Evolutionary conservation across 2,329 filamentous ascomycete genomes (phyloP).

Genomic region (Conoideocrella luteorostrata): DNA sequence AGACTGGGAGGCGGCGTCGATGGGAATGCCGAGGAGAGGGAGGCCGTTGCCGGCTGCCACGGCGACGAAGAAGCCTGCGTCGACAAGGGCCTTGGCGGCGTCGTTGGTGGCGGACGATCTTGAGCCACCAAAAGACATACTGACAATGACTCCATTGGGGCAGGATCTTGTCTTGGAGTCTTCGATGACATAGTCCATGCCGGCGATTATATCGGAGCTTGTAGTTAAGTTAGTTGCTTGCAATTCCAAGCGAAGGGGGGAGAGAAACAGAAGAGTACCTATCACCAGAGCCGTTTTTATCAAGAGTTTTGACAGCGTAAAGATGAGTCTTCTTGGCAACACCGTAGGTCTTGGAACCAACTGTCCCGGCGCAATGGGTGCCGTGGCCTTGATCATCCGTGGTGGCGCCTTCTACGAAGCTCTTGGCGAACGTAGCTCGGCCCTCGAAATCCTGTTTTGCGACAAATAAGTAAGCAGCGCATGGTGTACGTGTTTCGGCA

Average conservation of each 20-base stretch:
- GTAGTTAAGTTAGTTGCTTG: too few relatives aligned
- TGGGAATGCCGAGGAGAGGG: not conserved
- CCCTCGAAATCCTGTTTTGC: slow-evolving; percentile 29
- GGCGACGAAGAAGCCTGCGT: slow-evolving; percentile 38
- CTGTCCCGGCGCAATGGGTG: slow-evolving; percentile 12
- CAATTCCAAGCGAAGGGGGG: too few relatives aligned
- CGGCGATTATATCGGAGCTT: slow-evolving; percentile 31
- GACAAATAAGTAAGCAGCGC: too few relatives aligned
- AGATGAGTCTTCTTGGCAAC: slow-evolving; percentile 34
- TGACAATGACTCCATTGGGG: slow-evolving; percentile 37
- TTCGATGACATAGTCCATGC: slow-evolving; percentile 32
- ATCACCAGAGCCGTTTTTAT: slow-evolving; percentile 23
- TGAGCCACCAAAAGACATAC: slow-evolving; percentile 44
- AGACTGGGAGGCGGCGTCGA: slow-evolving; percentile 11
- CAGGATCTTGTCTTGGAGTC: slow-evolving; percentile 28
- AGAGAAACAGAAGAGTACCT: not conserved
- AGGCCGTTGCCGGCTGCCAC: slow-evolving; percentile 43
- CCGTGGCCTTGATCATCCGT: slow-evolving; percentile 20
- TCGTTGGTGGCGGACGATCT: slow-evolving; percentile 37
- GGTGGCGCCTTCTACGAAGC: slow-evolving; percentile 24
- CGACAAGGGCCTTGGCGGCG: slow-evolving; percentile 37
- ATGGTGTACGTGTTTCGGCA: too few relatives aligned
- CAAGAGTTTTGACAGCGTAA: slow-evolving; percentile 33
- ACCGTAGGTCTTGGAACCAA: slow-evolving; percentile 28
- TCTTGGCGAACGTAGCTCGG: slow-evolving; percentile 30